Evolutionary conservation across 345 rosid genomes (phyloP), one percentile per base, ranked within the genome.

Genomic region (Kandelia obovata): DNA sequence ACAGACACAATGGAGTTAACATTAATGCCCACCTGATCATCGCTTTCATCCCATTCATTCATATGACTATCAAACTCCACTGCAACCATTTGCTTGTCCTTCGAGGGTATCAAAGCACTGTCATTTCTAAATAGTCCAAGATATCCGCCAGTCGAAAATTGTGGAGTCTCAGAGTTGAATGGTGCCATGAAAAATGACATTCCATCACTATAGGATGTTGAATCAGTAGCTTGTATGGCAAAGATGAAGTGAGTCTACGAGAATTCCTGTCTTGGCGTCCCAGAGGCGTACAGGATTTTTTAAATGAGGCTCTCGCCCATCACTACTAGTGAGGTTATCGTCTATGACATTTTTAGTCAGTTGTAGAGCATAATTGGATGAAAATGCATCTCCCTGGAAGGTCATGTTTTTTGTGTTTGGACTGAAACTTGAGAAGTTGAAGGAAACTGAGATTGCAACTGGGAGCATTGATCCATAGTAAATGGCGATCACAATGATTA

Each of bases 231-330:
- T 1, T 6, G 3, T 7, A 84, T 58, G 19, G 28, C 27, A 53
- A 86, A 86, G 61, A 78, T 25, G 81, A 84, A 86, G n/a, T 71
- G 82, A 6, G 86, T 86, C 85, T 7, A 83, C 20, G 26, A 86
- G 71, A 64, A 5, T 30, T 52, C 83, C 26, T 3, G 76, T 73
- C n/a, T 61, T 64, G 28, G 82, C 62, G 51, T 82, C 83, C 86
- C 86, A 80, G 8, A 86, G 66, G 9, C 66, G 78, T 37, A 83
- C 75, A 1, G 84, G 78, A 23, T 69, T 66, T 66, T 64, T 53
- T 46, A 7, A 69, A 86, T 0, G 84, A 71, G 68, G 78, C 87
- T 4, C 82, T 4, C 82, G 81, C 46, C 89, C 89, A 8, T 26
- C 60, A 69, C 88, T 85, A 19, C 77, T 30, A 0, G 60, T 65